Conservation (phyloP, 2,329 filamentous ascomycete genomes). For the Graphiopsis chlorocephala region DNA sequence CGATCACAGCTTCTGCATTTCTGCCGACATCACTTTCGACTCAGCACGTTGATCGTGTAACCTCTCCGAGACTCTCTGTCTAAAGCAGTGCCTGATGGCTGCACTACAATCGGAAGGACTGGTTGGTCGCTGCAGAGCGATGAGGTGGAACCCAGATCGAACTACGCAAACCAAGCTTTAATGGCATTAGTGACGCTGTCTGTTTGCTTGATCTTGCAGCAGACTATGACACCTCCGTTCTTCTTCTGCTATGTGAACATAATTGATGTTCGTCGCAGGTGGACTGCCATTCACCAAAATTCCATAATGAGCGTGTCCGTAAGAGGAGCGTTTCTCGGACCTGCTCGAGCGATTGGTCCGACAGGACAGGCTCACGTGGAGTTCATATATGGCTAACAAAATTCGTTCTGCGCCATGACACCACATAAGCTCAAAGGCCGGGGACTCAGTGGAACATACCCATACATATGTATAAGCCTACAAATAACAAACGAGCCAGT, state of each 20-base stretch:
- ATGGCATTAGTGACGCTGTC: background rate
- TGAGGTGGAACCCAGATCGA: background rate
- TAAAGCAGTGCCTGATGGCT: background rate
- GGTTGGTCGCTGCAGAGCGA: background rate
- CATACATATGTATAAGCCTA: background rate
- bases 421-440: background rate
- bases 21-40: background rate
- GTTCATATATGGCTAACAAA: background rate
- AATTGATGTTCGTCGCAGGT: background rate
- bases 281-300: background rate
- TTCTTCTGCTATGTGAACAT: background rate
- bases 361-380: background rate
- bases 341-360: background rate
- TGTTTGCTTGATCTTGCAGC: background rate
- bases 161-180: background rate
- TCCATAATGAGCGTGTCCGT: background rate
- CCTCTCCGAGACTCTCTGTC: background rate
- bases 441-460: background rate
- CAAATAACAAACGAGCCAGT: too few species aligned
- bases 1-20: background rate
- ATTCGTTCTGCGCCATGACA: background rate
- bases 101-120: background rate
- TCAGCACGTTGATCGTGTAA: too few species aligned
- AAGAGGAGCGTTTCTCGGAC: background rate
- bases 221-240: too few species aligned